These are phyloP conservation scores for Citrullus mucosospermus DNA, from an alignment of 306 rosid species.

Conservation along the genomic window DNA sequence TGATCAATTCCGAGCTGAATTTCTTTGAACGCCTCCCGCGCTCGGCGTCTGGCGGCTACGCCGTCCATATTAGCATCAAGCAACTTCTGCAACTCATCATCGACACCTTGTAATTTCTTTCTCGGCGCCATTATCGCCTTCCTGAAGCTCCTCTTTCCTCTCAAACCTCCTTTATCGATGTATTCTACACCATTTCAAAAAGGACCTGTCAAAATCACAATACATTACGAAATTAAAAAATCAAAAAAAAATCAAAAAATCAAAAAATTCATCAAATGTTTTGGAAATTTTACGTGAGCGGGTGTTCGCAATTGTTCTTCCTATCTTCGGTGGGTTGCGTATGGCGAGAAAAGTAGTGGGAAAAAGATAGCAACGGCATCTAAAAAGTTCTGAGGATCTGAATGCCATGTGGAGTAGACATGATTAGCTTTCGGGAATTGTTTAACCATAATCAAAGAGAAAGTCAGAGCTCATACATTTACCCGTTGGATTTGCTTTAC, in stretches of 20 bases:
- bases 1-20: slow-evolving; percentile 77
- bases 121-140: slow-evolving; percentile 26
- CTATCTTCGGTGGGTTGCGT: neutral
- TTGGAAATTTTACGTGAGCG: neutral
- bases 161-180: slow-evolving; percentile 15
- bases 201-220: neutral
- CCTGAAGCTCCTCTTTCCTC: slow-evolving; percentile 7
- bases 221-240: neutral
- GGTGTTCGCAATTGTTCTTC: neutral
- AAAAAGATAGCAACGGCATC: neutral
- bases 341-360: neutral
- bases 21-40: slow-evolving; percentile 67
- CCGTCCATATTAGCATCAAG: slow-evolving; percentile 53
- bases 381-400: neutral
- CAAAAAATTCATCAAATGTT: neutral
- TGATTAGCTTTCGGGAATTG: neutral
- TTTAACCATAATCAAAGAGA: neutral
- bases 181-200: neutral
- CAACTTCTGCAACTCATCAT: slow-evolving; percentile 42
- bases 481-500: neutral
- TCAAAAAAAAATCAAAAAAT: neutral
- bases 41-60: slow-evolving; percentile 61
- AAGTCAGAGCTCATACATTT: neutral
- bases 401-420: slow-evolving; percentile 1
- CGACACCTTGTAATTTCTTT: slow-evolving; percentile 38